Conservation (phyloP, 2,329 filamentous ascomycete genomes). For the Hypoxylon sp. region DNA sequence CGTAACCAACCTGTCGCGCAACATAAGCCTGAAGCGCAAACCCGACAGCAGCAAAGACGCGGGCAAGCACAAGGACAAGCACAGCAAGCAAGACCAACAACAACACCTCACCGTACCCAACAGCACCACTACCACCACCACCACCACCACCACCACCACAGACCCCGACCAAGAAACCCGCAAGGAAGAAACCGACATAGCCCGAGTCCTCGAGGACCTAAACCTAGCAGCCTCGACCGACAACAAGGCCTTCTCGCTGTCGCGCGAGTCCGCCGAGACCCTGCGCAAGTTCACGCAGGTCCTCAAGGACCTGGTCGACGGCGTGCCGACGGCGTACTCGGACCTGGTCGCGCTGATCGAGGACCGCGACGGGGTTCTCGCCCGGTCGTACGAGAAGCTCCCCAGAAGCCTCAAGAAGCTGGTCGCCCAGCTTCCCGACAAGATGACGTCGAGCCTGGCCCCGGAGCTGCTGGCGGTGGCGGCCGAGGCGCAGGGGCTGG, state of each 20-base stretch:
- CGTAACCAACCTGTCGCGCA: constrained; percentile 45
- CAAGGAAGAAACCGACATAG: constrained; percentile 79
- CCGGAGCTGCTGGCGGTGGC: constrained; percentile 85
- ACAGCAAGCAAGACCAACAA: constrained; percentile 8
- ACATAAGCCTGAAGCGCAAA: constrained; percentile 44
- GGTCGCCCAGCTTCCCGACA: constrained; percentile 83
- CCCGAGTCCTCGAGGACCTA: constrained; percentile 68
- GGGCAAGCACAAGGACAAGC: constrained; percentile 12
- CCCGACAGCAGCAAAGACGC: no score
- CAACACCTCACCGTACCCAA: constrained; percentile 42
- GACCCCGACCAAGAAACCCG: constrained; percentile 52
- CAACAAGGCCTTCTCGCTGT: constrained; percentile 85
- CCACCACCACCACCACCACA: constrained; percentile 47
- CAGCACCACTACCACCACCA: constrained; percentile 50
- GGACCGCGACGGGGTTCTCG: constrained; percentile 68
- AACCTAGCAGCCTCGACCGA: constrained; percentile 81
- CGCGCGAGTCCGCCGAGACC: constrained; percentile 83
- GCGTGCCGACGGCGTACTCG: constrained; percentile 90
- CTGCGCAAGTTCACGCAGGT: constrained; percentile 86
- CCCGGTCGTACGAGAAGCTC: constrained; percentile 69
- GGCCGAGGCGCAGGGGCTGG: constrained; percentile 74
- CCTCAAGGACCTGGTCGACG: constrained; percentile 90
- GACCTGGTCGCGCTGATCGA: constrained; percentile 76
- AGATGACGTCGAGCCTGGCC: constrained; percentile 77
- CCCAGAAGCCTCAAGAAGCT: constrained; percentile 85